Evolutionary conservation across 768 basidiomycete species (phyloP).

Genomic region (Chlorophyllum brunneum): DNA sequence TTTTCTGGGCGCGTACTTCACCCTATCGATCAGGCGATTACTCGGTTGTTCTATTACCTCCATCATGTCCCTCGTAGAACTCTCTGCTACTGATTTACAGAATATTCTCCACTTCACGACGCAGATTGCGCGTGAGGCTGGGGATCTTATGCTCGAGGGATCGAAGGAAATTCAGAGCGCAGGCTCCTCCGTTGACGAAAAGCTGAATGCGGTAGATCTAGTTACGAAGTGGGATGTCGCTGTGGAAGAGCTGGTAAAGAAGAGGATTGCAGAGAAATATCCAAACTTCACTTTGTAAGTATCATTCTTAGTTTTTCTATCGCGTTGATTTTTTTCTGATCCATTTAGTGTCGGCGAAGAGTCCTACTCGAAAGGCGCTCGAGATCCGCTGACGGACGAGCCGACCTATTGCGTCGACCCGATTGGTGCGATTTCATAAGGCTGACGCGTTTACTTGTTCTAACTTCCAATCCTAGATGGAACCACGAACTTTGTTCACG

Average conservation of each 20-base stretch:
- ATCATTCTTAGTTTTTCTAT: background rate
- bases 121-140: slow-evolving; percentile 70
- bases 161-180: slow-evolving; percentile 65
- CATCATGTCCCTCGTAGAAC: slow-evolving; percentile 30
- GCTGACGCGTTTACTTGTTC: background rate
- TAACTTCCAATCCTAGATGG: slow-evolving; percentile 47
- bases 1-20: background rate
- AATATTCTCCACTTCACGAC: slow-evolving; percentile 66
- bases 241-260: slow-evolving; percentile 82
- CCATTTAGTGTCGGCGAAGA: slow-evolving; percentile 85
- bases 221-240: slow-evolving; percentile 94
- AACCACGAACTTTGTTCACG: slow-evolving; percentile 85
- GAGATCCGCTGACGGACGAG: slow-evolving; percentile 70
- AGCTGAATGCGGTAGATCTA: slow-evolving; percentile 92
- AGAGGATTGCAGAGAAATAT: slow-evolving; percentile 59
- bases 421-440: slow-evolving; percentile 54
- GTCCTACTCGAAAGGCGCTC: slow-evolving; percentile 75
- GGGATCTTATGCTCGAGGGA: slow-evolving; percentile 72
- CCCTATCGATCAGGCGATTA: slow-evolving; percentile 3
- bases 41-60: slow-evolving; percentile 4
- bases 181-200: slow-evolving; percentile 59
- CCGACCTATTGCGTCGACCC: slow-evolving; percentile 98
- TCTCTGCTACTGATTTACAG: slow-evolving; percentile 49
- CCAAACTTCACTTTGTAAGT: slow-evolving; percentile 83
- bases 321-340: background rate